A percentile compares a stretch with the other conserved stretches of the same genome.
phyloP scores from a whole-genome alignment of 2,329 filamentous ascomycete genomes.

The Ilyonectria sp. region DNA sequence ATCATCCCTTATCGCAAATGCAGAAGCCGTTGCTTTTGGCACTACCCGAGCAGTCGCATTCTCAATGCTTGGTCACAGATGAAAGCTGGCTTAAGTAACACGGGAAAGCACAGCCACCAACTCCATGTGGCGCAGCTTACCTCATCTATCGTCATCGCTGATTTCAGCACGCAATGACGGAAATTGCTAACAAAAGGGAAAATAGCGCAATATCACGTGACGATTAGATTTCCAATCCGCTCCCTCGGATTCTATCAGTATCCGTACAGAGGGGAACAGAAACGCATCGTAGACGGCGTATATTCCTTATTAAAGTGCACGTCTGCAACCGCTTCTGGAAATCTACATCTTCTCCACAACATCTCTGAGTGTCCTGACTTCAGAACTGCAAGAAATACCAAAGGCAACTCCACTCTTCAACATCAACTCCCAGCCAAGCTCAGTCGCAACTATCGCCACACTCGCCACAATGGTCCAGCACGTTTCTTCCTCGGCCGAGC shows the following conservation, averaged over 20 bases:
- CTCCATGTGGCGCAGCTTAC: conserved; percentile 16
- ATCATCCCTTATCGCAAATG: neutral
- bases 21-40: neutral
- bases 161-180: neutral
- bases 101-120: neutral
- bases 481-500: conserved; percentile 50
- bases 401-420: neutral
- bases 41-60: neutral
- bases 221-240: conserved; percentile 39
- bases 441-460: neutral
- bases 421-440: neutral
- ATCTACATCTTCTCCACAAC: neutral
- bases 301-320: conserved; percentile 18
- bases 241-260: conserved; percentile 39
- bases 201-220: conserved; percentile 45
- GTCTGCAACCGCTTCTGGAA: neutral
- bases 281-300: conserved; percentile 22
- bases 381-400: neutral
- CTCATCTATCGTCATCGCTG: conserved; percentile 1
- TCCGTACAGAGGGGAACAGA: conserved; percentile 36
- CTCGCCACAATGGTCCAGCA: conserved; percentile 48
- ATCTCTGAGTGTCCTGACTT: neutral
- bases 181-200: conserved; percentile 19
- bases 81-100: neutral
- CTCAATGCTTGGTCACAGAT: neutral